Evolutionary conservation across 2,329 filamentous ascomycete species (phyloP).

Genomic region (Monilinia laxa): DNA sequence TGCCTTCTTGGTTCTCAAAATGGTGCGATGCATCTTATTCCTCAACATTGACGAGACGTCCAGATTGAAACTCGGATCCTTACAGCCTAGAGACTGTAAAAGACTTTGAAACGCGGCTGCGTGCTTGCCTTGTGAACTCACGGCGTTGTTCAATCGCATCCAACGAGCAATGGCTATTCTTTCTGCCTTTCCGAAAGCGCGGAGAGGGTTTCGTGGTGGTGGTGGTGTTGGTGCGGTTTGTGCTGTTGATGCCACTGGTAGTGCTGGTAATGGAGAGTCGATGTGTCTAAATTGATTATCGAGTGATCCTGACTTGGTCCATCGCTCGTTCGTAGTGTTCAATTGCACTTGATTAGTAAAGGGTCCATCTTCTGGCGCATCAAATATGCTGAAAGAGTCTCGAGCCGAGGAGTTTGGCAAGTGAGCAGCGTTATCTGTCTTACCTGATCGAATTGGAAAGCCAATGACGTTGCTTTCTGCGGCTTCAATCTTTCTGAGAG

Average conservation of each 20-base stretch:
- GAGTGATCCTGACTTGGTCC: neutral
- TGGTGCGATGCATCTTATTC: neutral
- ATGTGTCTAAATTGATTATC: neutral
- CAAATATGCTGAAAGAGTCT: neutral
- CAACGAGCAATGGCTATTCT: neutral
- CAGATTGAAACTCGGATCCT: slow-evolving; percentile 7
- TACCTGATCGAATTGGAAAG: neutral
- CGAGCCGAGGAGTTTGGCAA: neutral
- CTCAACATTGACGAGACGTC: neutral
- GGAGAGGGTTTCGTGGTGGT: neutral
- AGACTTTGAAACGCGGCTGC: neutral
- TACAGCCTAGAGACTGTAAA: neutral
- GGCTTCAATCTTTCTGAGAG: neutral
- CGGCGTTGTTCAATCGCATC: neutral
- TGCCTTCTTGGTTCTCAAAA: neutral
- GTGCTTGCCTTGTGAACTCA: neutral
- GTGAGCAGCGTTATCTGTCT: neutral
- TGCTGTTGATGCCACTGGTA: neutral
- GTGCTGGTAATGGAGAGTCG: neutral
- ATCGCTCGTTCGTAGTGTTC: neutral
- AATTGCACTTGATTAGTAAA: neutral
- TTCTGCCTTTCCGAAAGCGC: neutral
- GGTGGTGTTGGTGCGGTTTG: neutral
- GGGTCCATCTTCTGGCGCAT: neutral
- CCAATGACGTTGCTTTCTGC: too few relatives aligned